A percentile compares a stretch with the other conserved stretches of the same genome.
Evolutionary conservation across 1,284 basidiomycete species (phyloP).

Genomic region (Leccinum angustisporum): DNA sequence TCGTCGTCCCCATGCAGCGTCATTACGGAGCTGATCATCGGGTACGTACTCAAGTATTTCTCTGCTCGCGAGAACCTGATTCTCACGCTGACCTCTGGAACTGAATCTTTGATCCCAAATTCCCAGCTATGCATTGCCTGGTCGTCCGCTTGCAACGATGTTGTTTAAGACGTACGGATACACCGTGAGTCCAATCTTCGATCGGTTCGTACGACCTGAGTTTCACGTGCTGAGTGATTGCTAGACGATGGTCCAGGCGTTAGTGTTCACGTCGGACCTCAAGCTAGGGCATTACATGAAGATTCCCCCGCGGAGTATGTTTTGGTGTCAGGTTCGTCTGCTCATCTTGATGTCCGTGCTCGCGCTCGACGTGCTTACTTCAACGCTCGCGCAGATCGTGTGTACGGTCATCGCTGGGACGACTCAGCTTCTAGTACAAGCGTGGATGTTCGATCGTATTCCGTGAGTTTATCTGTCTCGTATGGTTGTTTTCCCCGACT

Average conservation of each 20-base stretch:
- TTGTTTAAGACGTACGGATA: slow-evolving; percentile 41
- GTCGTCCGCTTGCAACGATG: slow-evolving; percentile 44
- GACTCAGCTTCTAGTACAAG: slow-evolving; percentile 41
- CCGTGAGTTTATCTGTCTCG: slow-evolving; percentile 13
- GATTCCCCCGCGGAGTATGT: slow-evolving; percentile 47
- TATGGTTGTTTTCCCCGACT: neutral
- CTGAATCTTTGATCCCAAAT: neutral
- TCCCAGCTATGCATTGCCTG: slow-evolving; percentile 37
- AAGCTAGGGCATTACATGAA: slow-evolving; percentile 56
- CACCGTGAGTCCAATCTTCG: slow-evolving; percentile 31
- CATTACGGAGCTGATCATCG: slow-evolving; percentile 49
- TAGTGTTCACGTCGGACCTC: slow-evolving; percentile 44
- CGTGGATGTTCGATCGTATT: slow-evolving; percentile 45
- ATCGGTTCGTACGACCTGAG: neutral
- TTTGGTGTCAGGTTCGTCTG: slow-evolving; percentile 37
- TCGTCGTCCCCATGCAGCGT: slow-evolving; percentile 27
- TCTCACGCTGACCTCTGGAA: neutral
- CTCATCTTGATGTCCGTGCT: neutral
- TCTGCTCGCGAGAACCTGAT: neutral
- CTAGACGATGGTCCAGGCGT: slow-evolving; percentile 38
- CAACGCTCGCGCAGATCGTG: slow-evolving; percentile 28
- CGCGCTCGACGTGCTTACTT: neutral
- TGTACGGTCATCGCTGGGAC: slow-evolving; percentile 44
- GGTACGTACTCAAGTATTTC: slow-evolving; percentile 25
- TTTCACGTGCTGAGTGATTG: neutral